Base-by-base conservation (phyloP, 306 rosid genomes). In the Benincasa hispida region DNA sequence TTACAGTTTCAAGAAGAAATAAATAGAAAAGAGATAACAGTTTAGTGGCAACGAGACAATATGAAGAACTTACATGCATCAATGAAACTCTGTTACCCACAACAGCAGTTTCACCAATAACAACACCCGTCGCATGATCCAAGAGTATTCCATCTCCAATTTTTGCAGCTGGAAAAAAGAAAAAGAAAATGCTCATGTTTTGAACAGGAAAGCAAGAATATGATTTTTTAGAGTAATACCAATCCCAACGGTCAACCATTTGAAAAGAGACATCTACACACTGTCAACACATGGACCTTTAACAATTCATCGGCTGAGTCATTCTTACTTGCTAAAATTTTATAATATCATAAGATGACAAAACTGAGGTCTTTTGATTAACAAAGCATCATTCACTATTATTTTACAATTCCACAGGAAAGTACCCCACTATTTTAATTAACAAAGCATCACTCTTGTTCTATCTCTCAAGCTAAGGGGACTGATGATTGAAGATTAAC, bases 91-190 rank as follows among this genome's bases (percentile, higher is more conserved):
- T 85, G 83, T 91, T 90, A 77, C 98, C 96, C 77, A 91, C 81
- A 72, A 86, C 83, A 80, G 98, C 93, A 84, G 98, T 94, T 89
- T 94, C 98, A 63, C 98, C 98, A 83, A 94, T 91, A 83, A 94
- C 98, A 82, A 94, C 87, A 79, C 98, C 97, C 4, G 97, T 91
- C 24, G 86, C 97, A 77, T 94, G 98, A 86, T 94, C 98, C 87
- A 94, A 89, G 75, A 94, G 79, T 83, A 94, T 92, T 72, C 96
- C 97, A 85, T 94, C 98, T 76, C 98, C 98, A 84, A 91, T 89
- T 85, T 81, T 88, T 19, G 98, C 93, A 82, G 96, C 98, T 94
- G 81, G 45, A 85, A 59, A 78, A 57, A 58, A 53, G 18, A n/a
- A 32, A 50, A 35, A 9, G 22, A 67, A 11, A 41, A 68, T 1